phyloP scores from a whole-genome alignment of 1,284 basidiomycete genomes.

The Irpex rosettiformis region DNA sequence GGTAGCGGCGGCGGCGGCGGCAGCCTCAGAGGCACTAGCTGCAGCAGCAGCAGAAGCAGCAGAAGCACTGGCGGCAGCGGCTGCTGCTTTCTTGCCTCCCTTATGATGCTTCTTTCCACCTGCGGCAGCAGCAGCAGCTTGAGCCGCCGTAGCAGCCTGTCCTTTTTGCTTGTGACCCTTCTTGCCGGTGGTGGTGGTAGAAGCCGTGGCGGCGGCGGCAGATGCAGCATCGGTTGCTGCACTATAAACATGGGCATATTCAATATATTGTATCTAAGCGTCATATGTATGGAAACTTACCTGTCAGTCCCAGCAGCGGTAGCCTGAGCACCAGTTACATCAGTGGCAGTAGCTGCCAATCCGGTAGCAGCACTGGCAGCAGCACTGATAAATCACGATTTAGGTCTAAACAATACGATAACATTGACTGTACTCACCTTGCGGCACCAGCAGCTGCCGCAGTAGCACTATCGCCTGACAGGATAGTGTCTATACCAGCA shows the following conservation, averaged over 20 bases:
- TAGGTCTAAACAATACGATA: neutral
- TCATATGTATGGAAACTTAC: neutral
- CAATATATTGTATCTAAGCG: neutral
- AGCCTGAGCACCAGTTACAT: neutral
- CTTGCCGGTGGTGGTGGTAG: neutral
- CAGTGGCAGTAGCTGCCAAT: neutral
- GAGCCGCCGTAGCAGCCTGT: neutral
- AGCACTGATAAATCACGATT: neutral
- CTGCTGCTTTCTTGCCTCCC: neutral
- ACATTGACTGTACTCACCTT: neutral
- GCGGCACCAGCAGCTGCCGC: neutral
- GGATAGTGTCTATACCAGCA: neutral
- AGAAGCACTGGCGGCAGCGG: neutral
- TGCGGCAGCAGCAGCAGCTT: neutral
- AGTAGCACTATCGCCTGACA: neutral
- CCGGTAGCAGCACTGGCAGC: neutral
- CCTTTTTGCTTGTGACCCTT: neutral
- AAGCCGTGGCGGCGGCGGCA: no score
- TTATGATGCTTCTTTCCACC: neutral
- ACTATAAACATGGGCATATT: neutral
- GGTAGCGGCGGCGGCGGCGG: neutral
- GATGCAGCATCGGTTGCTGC: no score
- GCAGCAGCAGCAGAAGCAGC: neutral
- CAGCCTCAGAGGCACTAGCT: neutral
- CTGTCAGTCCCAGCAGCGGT: neutral